Percentiles rank a stretch among this genome's conserved stretches.
phyloP scores from a whole-genome alignment of 345 rosid species.

The Corymbia maculata region DNA sequence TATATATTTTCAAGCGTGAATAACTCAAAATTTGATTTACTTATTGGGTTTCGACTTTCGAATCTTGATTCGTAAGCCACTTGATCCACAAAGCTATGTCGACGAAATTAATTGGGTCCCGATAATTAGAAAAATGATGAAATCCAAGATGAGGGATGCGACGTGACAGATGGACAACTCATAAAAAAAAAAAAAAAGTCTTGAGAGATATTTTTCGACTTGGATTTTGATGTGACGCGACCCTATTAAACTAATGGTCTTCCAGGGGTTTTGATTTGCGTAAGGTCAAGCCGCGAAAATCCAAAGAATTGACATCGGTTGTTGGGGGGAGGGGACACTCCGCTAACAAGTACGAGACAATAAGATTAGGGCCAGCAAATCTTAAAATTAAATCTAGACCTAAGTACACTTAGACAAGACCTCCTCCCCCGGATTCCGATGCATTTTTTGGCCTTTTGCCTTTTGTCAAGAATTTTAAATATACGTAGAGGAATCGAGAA shows the following conservation, averaged over 20 bases:
- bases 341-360: not conserved
- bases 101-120: not conserved
- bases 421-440: not conserved
- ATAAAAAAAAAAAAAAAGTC: not conserved
- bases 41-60: not conserved
- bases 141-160: not conserved
- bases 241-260: not conserved
- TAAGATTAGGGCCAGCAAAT: not conserved
- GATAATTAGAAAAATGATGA: no score
- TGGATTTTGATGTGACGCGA: not conserved
- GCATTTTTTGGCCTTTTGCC: not conserved
- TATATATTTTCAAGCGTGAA: not conserved
- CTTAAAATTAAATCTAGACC: not conserved
- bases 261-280: not conserved
- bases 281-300: not conserved
- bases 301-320: not conserved
- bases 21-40: not conserved
- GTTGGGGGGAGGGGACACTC: not conserved
- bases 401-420: not conserved
- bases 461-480: not conserved
- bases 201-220: not conserved
- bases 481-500: no score
- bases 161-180: not conserved
- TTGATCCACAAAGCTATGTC: no score
- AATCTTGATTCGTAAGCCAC: not conserved